A percentile compares a stretch with the other conserved stretches of the same genome.
phyloP scores from a whole-genome alignment of 2,329 filamentous ascomycete genomes.

The Exophiala aquamarina region DNA sequence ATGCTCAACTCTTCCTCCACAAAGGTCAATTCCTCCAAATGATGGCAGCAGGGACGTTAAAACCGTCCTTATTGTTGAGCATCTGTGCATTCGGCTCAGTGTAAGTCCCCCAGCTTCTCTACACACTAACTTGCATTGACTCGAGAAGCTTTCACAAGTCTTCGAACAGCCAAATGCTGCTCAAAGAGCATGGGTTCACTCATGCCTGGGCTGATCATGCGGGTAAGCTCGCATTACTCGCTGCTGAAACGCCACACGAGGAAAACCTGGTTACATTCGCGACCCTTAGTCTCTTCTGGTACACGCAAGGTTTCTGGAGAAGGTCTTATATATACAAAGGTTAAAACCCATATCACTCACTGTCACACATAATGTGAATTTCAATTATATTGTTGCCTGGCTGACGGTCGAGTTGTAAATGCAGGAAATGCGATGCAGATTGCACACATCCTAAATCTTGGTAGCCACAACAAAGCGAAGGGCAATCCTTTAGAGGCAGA shows the following conservation, averaged over 20 bases:
- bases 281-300: slow-evolving; percentile 17
- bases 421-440: slow-evolving; percentile 12
- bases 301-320: slow-evolving; percentile 17
- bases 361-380: no score
- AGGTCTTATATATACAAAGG: slow-evolving; percentile 17
- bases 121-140: background rate
- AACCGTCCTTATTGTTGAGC: slow-evolving; percentile 7
- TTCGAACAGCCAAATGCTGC: background rate
- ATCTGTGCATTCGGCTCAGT: slow-evolving; percentile 11
- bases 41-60: slow-evolving; percentile 1
- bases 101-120: background rate
- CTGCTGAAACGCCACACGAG: slow-evolving; percentile 10
- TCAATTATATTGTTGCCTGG: background rate
- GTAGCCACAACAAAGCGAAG: background rate
- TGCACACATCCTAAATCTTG: slow-evolving; percentile 11
- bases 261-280: slow-evolving; percentile 15
- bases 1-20: slow-evolving; percentile 11
- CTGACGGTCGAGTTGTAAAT: background rate
- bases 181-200: background rate
- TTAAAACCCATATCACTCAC: no score
- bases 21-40: slow-evolving; percentile 1
- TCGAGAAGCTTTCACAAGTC: background rate
- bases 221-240: slow-evolving; percentile 14
- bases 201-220: slow-evolving; percentile 11
- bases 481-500: slow-evolving; percentile 6